Evolutionary conservation across 2,329 filamentous ascomycete species (phyloP), one percentile per base, ranked within the genome.

Genomic region (Diplodia corticola): DNA sequence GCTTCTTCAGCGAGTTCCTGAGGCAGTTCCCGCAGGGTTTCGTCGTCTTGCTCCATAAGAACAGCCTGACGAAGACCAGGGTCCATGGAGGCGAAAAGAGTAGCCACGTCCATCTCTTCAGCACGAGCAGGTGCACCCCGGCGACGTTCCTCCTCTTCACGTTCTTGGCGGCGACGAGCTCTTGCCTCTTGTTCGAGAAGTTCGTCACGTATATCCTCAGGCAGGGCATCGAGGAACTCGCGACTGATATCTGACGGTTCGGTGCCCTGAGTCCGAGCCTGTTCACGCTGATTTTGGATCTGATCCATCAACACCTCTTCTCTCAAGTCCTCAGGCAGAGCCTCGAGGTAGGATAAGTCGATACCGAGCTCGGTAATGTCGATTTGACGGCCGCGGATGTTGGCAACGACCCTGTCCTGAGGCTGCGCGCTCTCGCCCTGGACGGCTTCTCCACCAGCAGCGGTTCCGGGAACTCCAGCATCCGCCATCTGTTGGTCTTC

Each of bases 341-440:
- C 96, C 67, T 95, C 92, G 6, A 99, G 86, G 78, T 97, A 99
- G 66, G 96, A 93, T 17, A 91, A 87, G 75, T 99, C 95, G 71
- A 99, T 98, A 57, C 94, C 93, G 68, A 99, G 85, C 68, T 92
- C 91, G 0, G 95, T 99, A 57, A 99, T 95, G 76, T 99, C 95
- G 63, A 96, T 87, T 72, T 95, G 89, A 69, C 91, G 90, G 28
- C 93, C 94, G 68, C 93, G 85, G 64, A 99, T 93, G 1, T 86
- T 93, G 17, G 92, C 96, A 72, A 89, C 89, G 33, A 96, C 85
- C 55, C 93, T 89, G 63, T 75, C 68, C n/a, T 68, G 67, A 50
- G 70, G 26, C 24, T 70, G 63, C 64, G 78, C 76, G 35, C 73
- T 73, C 53, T 85, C 80, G 48, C 69, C 70, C 60, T 85, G 84